A percentile compares a stretch with the other conserved stretches of the same genome.
These are phyloP conservation scores for Coemansia javaensis DNA, from an alignment of 192 early-diverging fungal genomes.

Conservation along the genomic window DNA sequence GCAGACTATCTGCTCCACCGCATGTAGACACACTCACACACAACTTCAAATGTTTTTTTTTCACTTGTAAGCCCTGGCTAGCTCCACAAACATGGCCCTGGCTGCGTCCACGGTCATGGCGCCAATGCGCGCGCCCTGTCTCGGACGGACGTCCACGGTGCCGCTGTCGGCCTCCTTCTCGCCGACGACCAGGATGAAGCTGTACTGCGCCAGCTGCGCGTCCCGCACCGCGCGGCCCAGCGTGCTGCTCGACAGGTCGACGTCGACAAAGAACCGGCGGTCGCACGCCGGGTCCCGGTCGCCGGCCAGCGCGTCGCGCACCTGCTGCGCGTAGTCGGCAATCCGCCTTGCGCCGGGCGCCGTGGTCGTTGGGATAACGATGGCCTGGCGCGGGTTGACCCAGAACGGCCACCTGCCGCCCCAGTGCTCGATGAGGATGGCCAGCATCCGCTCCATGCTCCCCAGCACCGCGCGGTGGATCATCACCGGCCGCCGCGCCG, in stretches of 20 bases:
- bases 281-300: constrained; percentile 42
- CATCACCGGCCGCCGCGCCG: constrained; percentile 75
- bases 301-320: constrained; percentile 38
- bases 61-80: constrained; percentile 46
- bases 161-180: constrained; percentile 66
- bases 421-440: constrained; percentile 91
- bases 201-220: constrained; percentile 78
- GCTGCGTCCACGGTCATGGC: constrained; percentile 59
- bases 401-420: constrained; percentile 93
- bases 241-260: constrained; percentile 60
- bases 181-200: constrained; percentile 83
- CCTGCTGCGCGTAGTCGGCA: constrained; percentile 63
- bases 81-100: constrained; percentile 54
- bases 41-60: background rate
- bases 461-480: constrained; percentile 92
- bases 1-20: constrained; percentile 61
- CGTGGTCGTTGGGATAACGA: constrained; percentile 64
- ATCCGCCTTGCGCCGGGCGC: constrained; percentile 49
- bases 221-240: constrained; percentile 75
- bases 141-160: constrained; percentile 68
- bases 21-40: constrained; percentile 21
- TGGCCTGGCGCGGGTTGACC: constrained; percentile 84
- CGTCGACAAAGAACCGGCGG: constrained; percentile 75
- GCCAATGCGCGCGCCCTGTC: constrained; percentile 60
- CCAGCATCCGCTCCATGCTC: constrained; percentile 90